Evolutionary conservation across 1,139 yeast species (phyloP), one percentile per base, ranked within the genome.

Genomic region (Suhomyces kunorum): DNA sequence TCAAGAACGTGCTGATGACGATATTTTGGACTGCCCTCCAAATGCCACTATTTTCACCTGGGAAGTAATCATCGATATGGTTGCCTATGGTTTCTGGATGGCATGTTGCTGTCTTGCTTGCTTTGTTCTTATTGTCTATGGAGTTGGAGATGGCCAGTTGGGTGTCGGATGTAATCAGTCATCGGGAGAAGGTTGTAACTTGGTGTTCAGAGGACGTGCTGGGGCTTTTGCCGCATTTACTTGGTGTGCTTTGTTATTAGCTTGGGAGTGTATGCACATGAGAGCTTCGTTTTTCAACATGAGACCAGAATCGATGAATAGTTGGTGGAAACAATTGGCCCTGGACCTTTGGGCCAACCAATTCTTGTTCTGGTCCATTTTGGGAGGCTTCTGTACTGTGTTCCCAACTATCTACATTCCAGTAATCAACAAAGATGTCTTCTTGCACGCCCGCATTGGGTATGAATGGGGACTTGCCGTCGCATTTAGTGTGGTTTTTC

Each of bases 401-500:
- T 83, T 88, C 75, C 96, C 96, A 22, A 84, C 87, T 25, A 78
- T 87, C 29, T 87, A 87, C 63, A 87, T 88, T 51, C 96, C 96
- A 1, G 96, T 86, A 18, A 87, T 88, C 55, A 88, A 88, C 61
- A 68, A 74, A 40, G 76, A 78, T 48, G 96, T 88, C 11, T 88
- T 88, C 59, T 71, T 83, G 53, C 96, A 88, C 59, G 73, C 67
- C 9, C 80, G 84, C 5, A 86, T 87, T 47, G 76, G 83, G 3
- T 83, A 81, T 66, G 96, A 87, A 66, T 87, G 95, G 95, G 95
- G 88, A 2, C 64, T 87, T 46, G 80, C 90, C 0, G 55, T 86
- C 55, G 90, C 80, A 0, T 82, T 81, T 43, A 68, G 87, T 4
- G 34, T 78, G 24, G 73, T 78, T 35, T 87, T 83, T 59, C 66